Conservation (phyloP, 1,284 basidiomycete species). For the Wolfiporia cocos region DNA sequence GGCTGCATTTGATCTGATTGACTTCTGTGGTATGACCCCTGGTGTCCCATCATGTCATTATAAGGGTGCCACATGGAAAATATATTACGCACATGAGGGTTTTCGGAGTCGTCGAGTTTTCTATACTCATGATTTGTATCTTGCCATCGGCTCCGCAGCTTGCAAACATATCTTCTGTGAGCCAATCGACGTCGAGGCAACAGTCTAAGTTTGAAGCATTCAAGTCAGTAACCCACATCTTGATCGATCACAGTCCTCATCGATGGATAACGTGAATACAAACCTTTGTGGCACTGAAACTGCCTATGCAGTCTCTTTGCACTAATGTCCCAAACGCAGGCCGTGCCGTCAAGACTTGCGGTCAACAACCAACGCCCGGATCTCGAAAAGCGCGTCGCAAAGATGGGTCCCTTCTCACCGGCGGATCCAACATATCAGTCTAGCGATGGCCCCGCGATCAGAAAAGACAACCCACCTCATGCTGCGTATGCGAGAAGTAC, state of each 20-base stretch:
- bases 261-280: slow-evolving; percentile 11
- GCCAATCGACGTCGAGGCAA: slow-evolving; percentile 79
- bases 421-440: slow-evolving; percentile 12
- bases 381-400: slow-evolving; percentile 67
- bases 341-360: slow-evolving; percentile 68
- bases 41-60: no score
- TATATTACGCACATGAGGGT: slow-evolving; percentile 55
- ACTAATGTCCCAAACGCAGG: slow-evolving; percentile 74
- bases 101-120: slow-evolving; percentile 44
- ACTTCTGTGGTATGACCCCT: slow-evolving; percentile 77
- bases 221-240: slow-evolving; percentile 7
- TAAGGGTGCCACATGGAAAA: no score
- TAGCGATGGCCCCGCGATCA: slow-evolving; percentile 7
- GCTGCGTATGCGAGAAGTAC: slow-evolving; percentile 55
- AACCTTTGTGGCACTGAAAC: slow-evolving; percentile 62
- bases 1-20: slow-evolving; percentile 71
- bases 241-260: slow-evolving; percentile 7
- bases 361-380: slow-evolving; percentile 64
- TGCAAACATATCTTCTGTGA: slow-evolving; percentile 66
- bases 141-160: slow-evolving; percentile 67
- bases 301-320: slow-evolving; percentile 54
- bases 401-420: slow-evolving; percentile 63
- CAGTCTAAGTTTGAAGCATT: slow-evolving; percentile 47
- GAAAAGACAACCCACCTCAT: slow-evolving; percentile 43
- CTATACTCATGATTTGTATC: slow-evolving; percentile 56